Evolutionary conservation across 257 asterid genomes (phyloP), one percentile per base, ranked within the genome.

Genomic region (Solanum phureja): DNA sequence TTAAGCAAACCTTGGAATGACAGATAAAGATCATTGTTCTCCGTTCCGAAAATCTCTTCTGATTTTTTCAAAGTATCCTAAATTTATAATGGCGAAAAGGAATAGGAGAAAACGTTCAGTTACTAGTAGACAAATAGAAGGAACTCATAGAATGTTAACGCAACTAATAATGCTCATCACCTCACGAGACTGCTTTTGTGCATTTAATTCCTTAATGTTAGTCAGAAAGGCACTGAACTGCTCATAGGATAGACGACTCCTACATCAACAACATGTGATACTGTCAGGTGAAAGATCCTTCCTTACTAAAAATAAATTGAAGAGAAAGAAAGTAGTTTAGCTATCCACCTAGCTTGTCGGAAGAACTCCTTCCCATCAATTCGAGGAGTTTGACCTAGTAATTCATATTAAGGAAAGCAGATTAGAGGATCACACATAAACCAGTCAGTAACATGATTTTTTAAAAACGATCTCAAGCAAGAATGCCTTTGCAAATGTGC

Each of bases 131-230:
- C 18, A 42, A 83, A n/a, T 38, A 24, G 35, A 35, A 60, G 16
- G 19, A 66, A 40, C 23, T 38, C 56, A 38, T 38, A 38, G 56
- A 11, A 75, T 38, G 34, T 0, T 37, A 75, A 37, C 0, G 56
- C 19, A 37, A 23, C 58, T 1, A 38, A 38, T 21, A 37, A 75
- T 3, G 11, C 8, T 75, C 21, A 35, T 89, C 91, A 96, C 99
- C 99, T 97, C 99, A 66, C 99, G 98, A 37, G 99, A 91, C 90
- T 97, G 98, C 91, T 93, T 95, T 87, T 94, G 99, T 14, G 99
- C 97, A 88, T 97, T 97, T 83, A 97, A 86, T 88, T 97, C 99
- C 92, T 97, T 97, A 72, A 97, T 91, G 87, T 95, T 97, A 13
- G 98, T 90, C 68, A 97, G 93, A 87, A 97, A 97, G 9, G 98